These are phyloP conservation scores for Paraconiothyrium sp. DNA, from an alignment of 2,329 filamentous ascomycete genomes.

Conservation along the genomic window DNA sequence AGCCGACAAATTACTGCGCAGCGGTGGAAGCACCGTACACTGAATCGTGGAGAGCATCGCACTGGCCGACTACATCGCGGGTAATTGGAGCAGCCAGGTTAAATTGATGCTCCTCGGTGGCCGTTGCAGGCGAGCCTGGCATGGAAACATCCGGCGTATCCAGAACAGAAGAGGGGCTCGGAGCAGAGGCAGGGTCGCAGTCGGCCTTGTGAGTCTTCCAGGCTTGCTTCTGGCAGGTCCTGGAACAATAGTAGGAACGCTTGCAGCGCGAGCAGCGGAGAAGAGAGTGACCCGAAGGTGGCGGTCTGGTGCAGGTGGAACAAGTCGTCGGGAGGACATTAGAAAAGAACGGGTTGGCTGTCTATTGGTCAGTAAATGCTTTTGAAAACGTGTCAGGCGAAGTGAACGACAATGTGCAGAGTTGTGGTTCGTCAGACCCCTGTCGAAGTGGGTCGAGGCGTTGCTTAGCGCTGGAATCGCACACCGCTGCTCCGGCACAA, in stretches of 20 bases:
- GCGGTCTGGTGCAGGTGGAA: constrained; percentile 38
- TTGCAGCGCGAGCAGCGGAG: constrained; percentile 60
- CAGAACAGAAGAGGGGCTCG: constrained; percentile 34
- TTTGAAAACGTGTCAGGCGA: constrained; percentile 11
- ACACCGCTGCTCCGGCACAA: constrained; percentile 15
- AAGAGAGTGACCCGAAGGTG: constrained; percentile 29
- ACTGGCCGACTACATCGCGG: constrained; percentile 4
- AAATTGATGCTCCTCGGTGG: constrained; percentile 11
- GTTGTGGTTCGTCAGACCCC: constrained; percentile 11
- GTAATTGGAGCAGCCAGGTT: constrained; percentile 1
- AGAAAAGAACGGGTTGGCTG: constrained; percentile 13
- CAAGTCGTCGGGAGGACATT: constrained; percentile 13
- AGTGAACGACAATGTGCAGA: constrained; percentile 8
- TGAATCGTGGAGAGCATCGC: constrained; percentile 1
- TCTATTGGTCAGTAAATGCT: constrained; percentile 14
- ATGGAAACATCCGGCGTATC: constrained; percentile 40
- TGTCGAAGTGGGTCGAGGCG: constrained; percentile 5
- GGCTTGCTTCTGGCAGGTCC: constrained; percentile 61
- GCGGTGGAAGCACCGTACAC: constrained; percentile 5
- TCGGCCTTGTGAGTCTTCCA: constrained; percentile 61
- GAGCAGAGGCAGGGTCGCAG: constrained; percentile 48
- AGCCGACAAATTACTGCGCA: neutral
- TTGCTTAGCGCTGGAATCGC: constrained; percentile 12
- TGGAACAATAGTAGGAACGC: constrained; percentile 60
- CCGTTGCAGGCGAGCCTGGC: constrained; percentile 22